Percentiles rank a stretch among this genome's conserved stretches.
Conservation (phyloP, 306 rosid genomes). For the apple (Malus domestica) region DNA sequence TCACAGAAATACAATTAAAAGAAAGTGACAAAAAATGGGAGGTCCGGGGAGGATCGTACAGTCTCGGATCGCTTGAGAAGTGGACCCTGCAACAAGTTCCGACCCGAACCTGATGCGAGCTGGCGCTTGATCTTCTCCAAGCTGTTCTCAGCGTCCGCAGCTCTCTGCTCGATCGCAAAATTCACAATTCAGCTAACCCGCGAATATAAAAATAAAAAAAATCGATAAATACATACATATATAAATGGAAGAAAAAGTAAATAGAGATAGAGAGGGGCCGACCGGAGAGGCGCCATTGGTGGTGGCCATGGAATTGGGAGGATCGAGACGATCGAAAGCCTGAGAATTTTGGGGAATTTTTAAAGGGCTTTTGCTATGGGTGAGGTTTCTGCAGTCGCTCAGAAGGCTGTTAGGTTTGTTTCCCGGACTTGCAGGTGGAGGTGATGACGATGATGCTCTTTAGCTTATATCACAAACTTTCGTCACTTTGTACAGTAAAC, state of each 20-base stretch:
- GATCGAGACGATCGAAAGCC: slow-evolving; percentile 21
- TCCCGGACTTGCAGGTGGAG: slow-evolving; percentile 24
- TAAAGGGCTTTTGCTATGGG: neutral
- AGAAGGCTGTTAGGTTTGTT: slow-evolving; percentile 29
- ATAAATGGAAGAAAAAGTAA: neutral
- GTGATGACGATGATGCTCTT: neutral
- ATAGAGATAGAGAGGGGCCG: slow-evolving; percentile 8
- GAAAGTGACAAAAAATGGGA: neutral
- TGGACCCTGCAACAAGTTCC: slow-evolving; percentile 87
- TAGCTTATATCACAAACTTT: no score
- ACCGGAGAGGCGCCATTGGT: slow-evolving; percentile 68
- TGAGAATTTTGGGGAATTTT: neutral
- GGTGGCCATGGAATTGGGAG: slow-evolving; percentile 63
- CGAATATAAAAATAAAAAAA: no score
- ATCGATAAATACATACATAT: neutral
- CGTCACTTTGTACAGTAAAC: no score
- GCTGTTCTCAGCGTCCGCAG: slow-evolving; percentile 63
- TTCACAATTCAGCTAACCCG: neutral
- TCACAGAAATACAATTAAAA: neutral
- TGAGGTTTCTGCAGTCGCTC: neutral
- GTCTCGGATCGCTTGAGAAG: slow-evolving; percentile 99
- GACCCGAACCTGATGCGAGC: slow-evolving; percentile 83
- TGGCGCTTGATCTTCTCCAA: slow-evolving; percentile 99
- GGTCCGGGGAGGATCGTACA: slow-evolving; percentile 30
- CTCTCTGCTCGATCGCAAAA: slow-evolving; percentile 43